Conservation (phyloP, 768 basidiomycete genomes). For the Lactifluus subvellereus region DNA sequence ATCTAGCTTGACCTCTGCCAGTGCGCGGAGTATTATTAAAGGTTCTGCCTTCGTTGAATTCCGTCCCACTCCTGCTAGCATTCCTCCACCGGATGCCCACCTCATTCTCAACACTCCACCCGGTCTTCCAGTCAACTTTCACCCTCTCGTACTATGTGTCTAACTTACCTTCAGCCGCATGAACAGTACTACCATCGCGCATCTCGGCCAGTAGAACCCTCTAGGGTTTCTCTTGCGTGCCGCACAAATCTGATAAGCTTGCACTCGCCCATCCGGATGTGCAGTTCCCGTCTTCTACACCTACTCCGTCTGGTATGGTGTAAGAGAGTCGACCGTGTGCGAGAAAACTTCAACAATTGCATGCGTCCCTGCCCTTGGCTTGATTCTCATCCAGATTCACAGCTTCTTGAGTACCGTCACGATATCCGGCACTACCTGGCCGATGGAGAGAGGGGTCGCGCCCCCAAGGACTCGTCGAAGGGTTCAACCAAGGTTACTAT, state of each 20-base stretch:
- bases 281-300: conserved; percentile 54
- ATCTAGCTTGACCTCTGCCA: no score
- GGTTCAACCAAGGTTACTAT: no score
- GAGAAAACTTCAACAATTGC: conserved; percentile 59
- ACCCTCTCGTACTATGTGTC: conserved; percentile 52
- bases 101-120: conserved; percentile 43
- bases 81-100: conserved; percentile 48
- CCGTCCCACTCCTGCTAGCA: conserved; percentile 54
- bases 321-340: conserved; percentile 1
- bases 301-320: conserved; percentile 57
- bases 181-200: neutral
- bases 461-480: no score
- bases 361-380: conserved; percentile 65
- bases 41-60: no score
- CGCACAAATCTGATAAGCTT: conserved; percentile 67
- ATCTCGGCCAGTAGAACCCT: conserved; percentile 51
- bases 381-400: conserved; percentile 69
- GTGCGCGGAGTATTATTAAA: no score
- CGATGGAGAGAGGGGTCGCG: no score
- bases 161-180: neutral
- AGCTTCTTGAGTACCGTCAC: conserved; percentile 46
- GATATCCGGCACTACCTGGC: conserved; percentile 49
- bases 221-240: conserved; percentile 70
- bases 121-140: conserved; percentile 48
- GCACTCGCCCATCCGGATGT: conserved; percentile 72